Evolutionary conservation across 1,284 basidiomycete species (phyloP), one percentile per base, ranked within the genome.

Genomic region (Malassezia obtusa): DNA sequence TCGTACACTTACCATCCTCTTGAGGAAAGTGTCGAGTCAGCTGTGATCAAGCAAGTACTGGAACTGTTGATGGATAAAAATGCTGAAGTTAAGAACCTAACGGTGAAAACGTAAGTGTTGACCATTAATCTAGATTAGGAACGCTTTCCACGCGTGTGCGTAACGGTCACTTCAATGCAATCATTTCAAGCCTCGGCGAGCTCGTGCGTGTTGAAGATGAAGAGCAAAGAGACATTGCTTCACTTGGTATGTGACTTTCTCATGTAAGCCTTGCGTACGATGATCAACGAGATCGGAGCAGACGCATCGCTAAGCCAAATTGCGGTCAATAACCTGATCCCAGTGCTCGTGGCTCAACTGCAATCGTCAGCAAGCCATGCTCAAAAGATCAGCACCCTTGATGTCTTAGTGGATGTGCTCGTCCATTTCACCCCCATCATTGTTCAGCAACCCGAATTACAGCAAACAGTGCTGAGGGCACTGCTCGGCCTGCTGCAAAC

Each of bases 21-120:
- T 44, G 67, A 69, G 28, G 61, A 62, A 22, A 33, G 21, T 22
- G 52, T 58, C 31, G 91, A 95, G 78, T 83, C 79, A 71, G 86
- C 84, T 65, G 82, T 89, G 28, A 79, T 89, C 40, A 81, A 80
- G 39, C 83, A 85, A 66, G 89, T 94, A 1, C 78, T 95, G 21
- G 79, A 82, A 21, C 80, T 92, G 21, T 84, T 94, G 11, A 84
- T 87, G 68, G 94, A 98, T 77, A 84, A 84, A 76, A 95, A 94
- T 66, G 89, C 88, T 14, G 92, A 98, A 77, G 94, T 98, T 61
- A 96, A 96, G 79, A 95, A 95, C 73, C 86, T 90, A 71, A 89
- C 89, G 2, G 91, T 94, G 14, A 88, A 89, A 77, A 90, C 88
- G 91, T 88, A 64, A 36, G 24, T 19, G n/a, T n/a, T 40, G 44